Conservation (phyloP, 352 stramenopile genomes). For the Globisporangium takayamanum region DNA sequence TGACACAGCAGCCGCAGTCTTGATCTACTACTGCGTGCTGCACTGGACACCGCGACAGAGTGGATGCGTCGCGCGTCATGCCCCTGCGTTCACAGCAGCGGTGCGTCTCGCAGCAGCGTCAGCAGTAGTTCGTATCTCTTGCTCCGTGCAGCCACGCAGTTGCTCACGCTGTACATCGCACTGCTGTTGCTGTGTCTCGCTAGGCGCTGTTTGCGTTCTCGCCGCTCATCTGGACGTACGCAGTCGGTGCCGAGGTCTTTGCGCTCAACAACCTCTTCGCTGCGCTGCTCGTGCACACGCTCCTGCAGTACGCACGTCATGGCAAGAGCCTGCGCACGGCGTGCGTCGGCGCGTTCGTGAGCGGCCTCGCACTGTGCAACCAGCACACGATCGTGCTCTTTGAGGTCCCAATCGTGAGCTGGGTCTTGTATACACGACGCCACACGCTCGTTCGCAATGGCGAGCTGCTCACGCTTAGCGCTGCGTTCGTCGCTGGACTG, state of each 20-base stretch:
- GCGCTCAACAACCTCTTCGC: conserved; percentile 94
- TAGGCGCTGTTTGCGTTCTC: conserved; percentile 88
- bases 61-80: conserved; percentile 11
- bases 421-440: conserved; percentile 55
- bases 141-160: neutral
- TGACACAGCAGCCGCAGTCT: conserved; percentile 36
- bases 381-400: conserved; percentile 95
- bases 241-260: conserved; percentile 93
- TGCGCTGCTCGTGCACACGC: conserved; percentile 63
- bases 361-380: conserved; percentile 92
- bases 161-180: neutral
- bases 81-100: conserved; percentile 42
- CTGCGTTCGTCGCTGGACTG: conserved; percentile 75
- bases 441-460: conserved; percentile 17
- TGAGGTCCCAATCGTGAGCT: conserved; percentile 80
- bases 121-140: neutral
- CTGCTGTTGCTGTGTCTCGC: neutral
- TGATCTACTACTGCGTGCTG: conserved; percentile 55
- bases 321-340: conserved; percentile 16
- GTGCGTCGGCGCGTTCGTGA: conserved; percentile 75
- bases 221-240: conserved; percentile 93
- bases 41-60: conserved; percentile 24
- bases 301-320: conserved; percentile 38
- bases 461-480: conserved; percentile 35
- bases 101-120: conserved; percentile 19